Conservation (phyloP, 768 basidiomycete genomes). For the Suillus discolor region DNA sequence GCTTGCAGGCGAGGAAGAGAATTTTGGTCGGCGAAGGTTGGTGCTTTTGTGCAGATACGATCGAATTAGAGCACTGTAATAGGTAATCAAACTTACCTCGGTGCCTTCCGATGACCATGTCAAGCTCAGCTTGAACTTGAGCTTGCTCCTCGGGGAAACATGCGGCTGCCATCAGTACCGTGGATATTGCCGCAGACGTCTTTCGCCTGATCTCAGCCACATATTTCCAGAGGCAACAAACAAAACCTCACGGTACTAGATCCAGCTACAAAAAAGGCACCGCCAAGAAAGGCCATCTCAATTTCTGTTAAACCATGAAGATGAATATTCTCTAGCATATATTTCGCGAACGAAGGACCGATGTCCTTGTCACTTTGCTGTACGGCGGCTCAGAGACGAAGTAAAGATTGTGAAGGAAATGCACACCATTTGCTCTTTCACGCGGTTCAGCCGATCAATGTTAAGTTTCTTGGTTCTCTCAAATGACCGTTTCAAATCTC, state of each 20-base stretch:
- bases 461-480: not conserved
- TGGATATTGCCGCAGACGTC: not conserved
- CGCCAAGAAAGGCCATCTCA: not conserved
- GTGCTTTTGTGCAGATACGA: not conserved
- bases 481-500: not conserved
- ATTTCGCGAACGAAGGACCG: not conserved
- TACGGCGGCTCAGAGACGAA: not conserved
- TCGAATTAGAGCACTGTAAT: not conserved
- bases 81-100: not conserved
- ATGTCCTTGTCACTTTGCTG: not conserved
- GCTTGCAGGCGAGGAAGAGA: constrained; percentile 1
- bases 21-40: not conserved
- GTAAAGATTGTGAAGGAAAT: not conserved
- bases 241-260: not conserved
- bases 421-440: not conserved
- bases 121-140: not conserved
- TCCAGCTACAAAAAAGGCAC: not conserved
- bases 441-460: not conserved
- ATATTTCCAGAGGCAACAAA: not conserved
- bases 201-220: not conserved
- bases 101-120: not conserved
- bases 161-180: not conserved
- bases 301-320: not conserved
- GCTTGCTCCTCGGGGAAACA: not conserved
- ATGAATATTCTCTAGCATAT: not conserved